These are phyloP conservation scores for Hansenula lynferdii DNA, from an alignment of 1,139 yeast genomes.

Conservation along the genomic window DNA sequence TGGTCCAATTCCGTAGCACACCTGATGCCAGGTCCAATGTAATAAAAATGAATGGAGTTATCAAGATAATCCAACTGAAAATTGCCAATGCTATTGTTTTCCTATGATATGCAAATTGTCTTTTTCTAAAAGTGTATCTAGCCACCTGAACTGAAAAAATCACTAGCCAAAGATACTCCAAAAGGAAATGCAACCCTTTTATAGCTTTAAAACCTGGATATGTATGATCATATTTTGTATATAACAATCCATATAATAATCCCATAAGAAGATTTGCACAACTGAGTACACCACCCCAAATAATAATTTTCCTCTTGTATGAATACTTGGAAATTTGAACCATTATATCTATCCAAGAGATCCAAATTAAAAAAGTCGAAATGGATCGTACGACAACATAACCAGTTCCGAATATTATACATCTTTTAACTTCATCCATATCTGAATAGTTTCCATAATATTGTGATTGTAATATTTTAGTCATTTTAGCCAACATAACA, in stretches of 20 bases:
- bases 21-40: slow-evolving; percentile 29
- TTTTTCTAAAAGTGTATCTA: slow-evolving; percentile 14
- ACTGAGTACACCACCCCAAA: slow-evolving; percentile 8
- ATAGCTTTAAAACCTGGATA: slow-evolving; percentile 2
- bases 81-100: slow-evolving; percentile 38
- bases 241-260: slow-evolving; percentile 7
- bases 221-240: not conserved
- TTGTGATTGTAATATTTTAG: slow-evolving; percentile 31
- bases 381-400: slow-evolving; percentile 30
- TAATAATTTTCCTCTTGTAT: slow-evolving; percentile 18
- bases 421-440: slow-evolving; percentile 30
- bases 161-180: slow-evolving; percentile 16
- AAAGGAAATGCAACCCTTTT: slow-evolving; percentile 12
- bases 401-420: slow-evolving; percentile 28
- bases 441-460: slow-evolving; percentile 36
- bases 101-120: slow-evolving; percentile 31
- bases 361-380: slow-evolving; percentile 31
- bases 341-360: slow-evolving; percentile 36
- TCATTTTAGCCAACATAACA: slow-evolving; percentile 34
- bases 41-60: slow-evolving; percentile 28
- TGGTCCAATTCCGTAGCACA: slow-evolving; percentile 40
- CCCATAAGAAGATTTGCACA: slow-evolving; percentile 7
- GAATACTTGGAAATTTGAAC: slow-evolving; percentile 18
- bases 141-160: slow-evolving; percentile 14
- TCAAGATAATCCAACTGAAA: slow-evolving; percentile 33